Evolutionary conservation across 768 basidiomycete genomes (phyloP).

Genomic region (Tricholomella constricta): DNA sequence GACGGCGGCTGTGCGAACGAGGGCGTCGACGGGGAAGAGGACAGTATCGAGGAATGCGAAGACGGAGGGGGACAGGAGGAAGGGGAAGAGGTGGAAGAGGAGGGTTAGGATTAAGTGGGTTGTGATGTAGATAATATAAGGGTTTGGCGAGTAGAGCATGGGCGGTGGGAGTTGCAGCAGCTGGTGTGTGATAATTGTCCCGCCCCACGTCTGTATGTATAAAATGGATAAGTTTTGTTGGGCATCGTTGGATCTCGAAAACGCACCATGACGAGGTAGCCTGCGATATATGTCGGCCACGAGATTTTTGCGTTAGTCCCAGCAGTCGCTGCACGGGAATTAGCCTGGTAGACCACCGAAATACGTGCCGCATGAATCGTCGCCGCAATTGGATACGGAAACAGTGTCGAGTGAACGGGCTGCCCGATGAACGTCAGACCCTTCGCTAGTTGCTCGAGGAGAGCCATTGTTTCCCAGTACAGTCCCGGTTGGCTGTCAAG

Average conservation of each 20-base stretch:
- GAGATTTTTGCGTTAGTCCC: constrained; percentile 32
- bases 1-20: constrained; percentile 47
- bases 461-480: background rate
- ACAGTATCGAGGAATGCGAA: constrained; percentile 41
- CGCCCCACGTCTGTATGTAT: constrained; percentile 46
- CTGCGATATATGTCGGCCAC: constrained; percentile 46
- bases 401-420: constrained; percentile 40
- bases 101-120: constrained; percentile 47
- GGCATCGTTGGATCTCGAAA: background rate
- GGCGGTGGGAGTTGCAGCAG: constrained; percentile 48
- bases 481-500: background rate
- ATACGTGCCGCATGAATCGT: constrained; percentile 47
- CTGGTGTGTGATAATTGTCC: constrained; percentile 43
- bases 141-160: constrained; percentile 44
- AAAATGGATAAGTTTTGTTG: background rate
- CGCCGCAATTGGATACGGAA: constrained; percentile 42
- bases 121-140: constrained; percentile 49
- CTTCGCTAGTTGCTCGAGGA: constrained; percentile 4
- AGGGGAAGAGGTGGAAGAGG: constrained; percentile 40
- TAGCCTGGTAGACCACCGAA: constrained; percentile 45
- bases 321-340: constrained; percentile 25
- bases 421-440: constrained; percentile 12
- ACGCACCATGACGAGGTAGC: constrained; percentile 49
- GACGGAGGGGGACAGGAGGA: constrained; percentile 14
- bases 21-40: constrained; percentile 52